Evolutionary conservation across 2,329 filamentous ascomycete species (phyloP), one percentile per base, ranked within the genome.

Genomic region (Talaromyces sp.): DNA sequence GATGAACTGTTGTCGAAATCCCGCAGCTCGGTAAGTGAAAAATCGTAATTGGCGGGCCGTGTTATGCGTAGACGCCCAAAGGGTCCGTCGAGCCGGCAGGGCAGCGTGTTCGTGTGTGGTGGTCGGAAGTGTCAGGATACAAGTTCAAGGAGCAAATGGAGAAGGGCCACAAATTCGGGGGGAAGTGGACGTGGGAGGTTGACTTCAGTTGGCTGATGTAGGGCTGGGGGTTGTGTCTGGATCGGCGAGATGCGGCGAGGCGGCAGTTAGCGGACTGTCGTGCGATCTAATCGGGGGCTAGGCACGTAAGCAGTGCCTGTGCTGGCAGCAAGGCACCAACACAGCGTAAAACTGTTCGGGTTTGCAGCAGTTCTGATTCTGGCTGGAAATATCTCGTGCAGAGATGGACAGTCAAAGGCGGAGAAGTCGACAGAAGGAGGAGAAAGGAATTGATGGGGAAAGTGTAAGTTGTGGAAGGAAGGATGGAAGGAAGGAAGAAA

Each of bases 161-260:
- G 58, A 58, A n/a, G 29, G 49, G 56, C 67, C 67, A 68, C 67
- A 68, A 56, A 56, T 68, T 64, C 65, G 67, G 67, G 34, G 54
- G 45, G 43, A n/a, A n/a, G 47, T 29, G 64, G 58, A 38, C 29
- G 60, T 29, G 47, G 40, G 47, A 53, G 36, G 25, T 19, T 34
- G 43, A 27, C 31, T 49, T 31, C 38, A 45, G 64, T 59, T 60
- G 58, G 38, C 51, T 49, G 47, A 40, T 31, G 64, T 63, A 67
- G 54, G 63, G 64, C 66, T 66, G 63, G 54, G 45, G 47, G 47
- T 51, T 43, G 64, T 58, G 56, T 58, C 47, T 58, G 61, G 65
- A 67, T 67, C 65, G 61, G 65, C 61, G 51, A 64, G 49, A 43
- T 31, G 61, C 60, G 61, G 56, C 45, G 31, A 53, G 61, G 61